Conservation (phyloP, 2,329 filamentous ascomycete genomes). For the Teratosphaeria zuluensis region DNA sequence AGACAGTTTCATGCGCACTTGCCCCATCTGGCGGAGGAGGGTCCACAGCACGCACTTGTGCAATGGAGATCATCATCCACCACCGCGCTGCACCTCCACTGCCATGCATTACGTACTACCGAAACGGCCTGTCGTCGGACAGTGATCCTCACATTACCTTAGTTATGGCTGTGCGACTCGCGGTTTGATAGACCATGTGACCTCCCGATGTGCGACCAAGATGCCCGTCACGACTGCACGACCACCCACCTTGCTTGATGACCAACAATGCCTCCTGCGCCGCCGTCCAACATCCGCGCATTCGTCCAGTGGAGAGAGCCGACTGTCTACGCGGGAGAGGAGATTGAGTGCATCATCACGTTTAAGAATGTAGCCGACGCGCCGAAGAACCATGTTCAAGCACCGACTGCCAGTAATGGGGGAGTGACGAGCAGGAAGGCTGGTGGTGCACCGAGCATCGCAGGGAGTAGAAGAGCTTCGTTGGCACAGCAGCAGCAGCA, state of each 20-base stretch:
- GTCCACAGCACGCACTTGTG: background rate
- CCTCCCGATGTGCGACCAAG: background rate
- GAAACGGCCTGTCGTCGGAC: too few relatives aligned
- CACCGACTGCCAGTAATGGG: constrained; percentile 25
- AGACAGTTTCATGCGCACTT: background rate
- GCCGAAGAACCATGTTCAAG: constrained; percentile 16
- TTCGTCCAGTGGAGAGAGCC: constrained; percentile 92
- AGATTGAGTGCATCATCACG: constrained; percentile 89
- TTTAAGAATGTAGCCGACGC: constrained; percentile 73
- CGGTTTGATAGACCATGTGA: too few relatives aligned
- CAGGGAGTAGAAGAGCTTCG: constrained; percentile 13
- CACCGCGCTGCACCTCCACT: background rate
- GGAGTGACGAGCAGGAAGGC: constrained; percentile 1
- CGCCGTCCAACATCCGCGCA: constrained; percentile 69
- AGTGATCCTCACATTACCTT: too few relatives aligned
- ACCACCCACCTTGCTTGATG: background rate
- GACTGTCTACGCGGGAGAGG: constrained; percentile 92
- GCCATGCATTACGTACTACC: too few relatives aligned
- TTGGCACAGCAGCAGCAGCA: background rate
- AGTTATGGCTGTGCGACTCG: too few relatives aligned
- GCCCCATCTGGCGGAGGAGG: background rate
- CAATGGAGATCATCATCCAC: background rate
- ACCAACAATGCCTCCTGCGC: constrained; percentile 6
- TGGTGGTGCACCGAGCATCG: constrained; percentile 2
- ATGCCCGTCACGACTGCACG: constrained; percentile 1